Evolutionary conservation across 306 rosid species (phyloP).

Genomic region (Acacia crassicarpa): DNA sequence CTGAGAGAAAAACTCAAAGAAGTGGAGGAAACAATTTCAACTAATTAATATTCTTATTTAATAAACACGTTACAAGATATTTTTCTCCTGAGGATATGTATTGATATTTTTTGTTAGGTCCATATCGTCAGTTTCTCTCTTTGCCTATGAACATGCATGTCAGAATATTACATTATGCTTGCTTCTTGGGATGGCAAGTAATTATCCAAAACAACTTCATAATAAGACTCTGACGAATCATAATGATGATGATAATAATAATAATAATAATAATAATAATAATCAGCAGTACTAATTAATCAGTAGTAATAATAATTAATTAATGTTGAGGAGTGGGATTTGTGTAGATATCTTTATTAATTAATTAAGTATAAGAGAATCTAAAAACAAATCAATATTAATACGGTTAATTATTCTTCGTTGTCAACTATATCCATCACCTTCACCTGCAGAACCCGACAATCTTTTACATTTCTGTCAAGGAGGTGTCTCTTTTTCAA

Average conservation of each 20-base stretch:
- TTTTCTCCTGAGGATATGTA: no score
- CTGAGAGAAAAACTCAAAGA: neutral
- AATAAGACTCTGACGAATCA: neutral
- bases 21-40: neutral
- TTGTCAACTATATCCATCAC: neutral
- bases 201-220: slow-evolving; percentile 25
- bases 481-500: neutral
- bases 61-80: no score
- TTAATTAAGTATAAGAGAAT: neutral
- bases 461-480: neutral
- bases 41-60: neutral
- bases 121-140: neutral
- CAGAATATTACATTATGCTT: neutral
- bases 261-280: no score
- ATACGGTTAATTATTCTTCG: neutral
- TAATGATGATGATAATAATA: no score
- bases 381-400: neutral
- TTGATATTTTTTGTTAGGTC: neutral
- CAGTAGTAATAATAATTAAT: no score
- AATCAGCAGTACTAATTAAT: neutral
- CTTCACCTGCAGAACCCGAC: neutral
- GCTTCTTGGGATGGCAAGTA: neutral
- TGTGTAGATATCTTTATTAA: neutral
- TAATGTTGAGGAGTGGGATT: neutral
- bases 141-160: neutral